Evolutionary conservation across 2,329 filamentous ascomycete genomes (phyloP).

Genomic region (Chaetomiaceae sp.): DNA sequence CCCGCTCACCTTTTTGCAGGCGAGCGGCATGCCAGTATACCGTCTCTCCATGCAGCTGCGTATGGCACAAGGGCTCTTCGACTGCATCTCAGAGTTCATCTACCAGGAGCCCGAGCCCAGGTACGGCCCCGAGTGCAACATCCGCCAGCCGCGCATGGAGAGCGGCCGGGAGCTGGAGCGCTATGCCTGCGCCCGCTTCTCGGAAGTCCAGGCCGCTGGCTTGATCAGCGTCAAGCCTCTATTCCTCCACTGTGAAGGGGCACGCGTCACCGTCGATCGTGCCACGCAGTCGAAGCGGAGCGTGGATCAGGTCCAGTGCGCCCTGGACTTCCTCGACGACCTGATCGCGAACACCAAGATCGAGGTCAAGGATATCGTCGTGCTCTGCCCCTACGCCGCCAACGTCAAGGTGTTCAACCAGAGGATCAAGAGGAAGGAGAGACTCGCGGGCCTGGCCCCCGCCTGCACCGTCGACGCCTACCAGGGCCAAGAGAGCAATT

Average conservation of each 20-base stretch:
- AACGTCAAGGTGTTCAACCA: neutral
- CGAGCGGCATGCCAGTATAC: too few relatives aligned
- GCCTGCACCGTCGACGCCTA: neutral
- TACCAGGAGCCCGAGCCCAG: neutral
- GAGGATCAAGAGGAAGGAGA: neutral
- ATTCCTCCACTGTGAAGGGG: neutral
- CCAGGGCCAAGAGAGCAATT: neutral
- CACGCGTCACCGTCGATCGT: neutral
- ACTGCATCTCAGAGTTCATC: neutral
- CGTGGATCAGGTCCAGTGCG: neutral
- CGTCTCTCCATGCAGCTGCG: too few relatives aligned
- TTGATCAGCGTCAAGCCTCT: neutral
- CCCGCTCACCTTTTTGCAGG: too few relatives aligned
- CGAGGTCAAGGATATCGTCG: neutral
- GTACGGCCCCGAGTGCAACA: neutral
- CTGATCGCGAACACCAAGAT: neutral
- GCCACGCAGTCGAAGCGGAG: neutral
- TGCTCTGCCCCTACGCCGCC: neutral
- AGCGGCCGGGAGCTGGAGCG: neutral
- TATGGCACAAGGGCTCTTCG: too few relatives aligned
- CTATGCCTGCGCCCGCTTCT: neutral
- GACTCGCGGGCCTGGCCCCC: neutral
- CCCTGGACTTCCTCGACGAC: neutral
- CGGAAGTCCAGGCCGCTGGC: neutral
- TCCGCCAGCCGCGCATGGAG: neutral